Base-by-base conservation (phyloP, 371 early-diverging fungal species). In the Mortierella sp. region DNA sequence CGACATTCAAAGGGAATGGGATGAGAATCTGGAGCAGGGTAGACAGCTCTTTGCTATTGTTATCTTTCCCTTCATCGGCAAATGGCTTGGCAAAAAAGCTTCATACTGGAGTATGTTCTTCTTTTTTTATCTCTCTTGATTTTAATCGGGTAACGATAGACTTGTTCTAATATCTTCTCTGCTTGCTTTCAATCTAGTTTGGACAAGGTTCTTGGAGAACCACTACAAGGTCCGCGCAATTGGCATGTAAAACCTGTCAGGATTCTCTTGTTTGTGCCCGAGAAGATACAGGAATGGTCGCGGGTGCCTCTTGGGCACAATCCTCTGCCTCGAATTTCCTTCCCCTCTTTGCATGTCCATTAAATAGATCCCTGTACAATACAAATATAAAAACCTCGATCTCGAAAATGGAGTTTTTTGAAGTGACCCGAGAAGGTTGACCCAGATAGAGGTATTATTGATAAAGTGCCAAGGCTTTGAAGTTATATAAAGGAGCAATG, bases 1-100 rank as follows among this genome's bases (percentile, higher is more conserved):
- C 17, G 90, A 90, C 68, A 86, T 87, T 23, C 88, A 90, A 61
- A 81, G 84, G 13, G 89, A 90, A 76, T 90, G 90, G 90, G 89
- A 90, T 72, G 90, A 90, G 78, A 89, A 85, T 70, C 87, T 88
- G 76, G 84, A 86, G 51, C 90, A 90, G 59, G 70, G 86, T 13
- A 83, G 77, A n/a, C 80, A 86, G 15, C 68, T 90, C 23, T 84
- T 88, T 58, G 88, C 90, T 12, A 76, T 90, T 3, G 90, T 90
- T 22, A 83, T 90, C 54, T 87, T 90, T 29, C 90, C 90, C 3
- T 87, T 76, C 82, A 80, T 86, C 31, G 90, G 90, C n/a, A 83
- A 84, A 64, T 90, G 86, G 86, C 62, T 90, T 10, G 90, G 90
- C 31, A 88, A 86, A 56, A 90, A 89, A 66, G 74, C 86, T 29